Evolutionary conservation across 768 basidiomycete genomes (phyloP), one percentile per base, ranked within the genome.

Genomic region (Lentinula guzmanii): DNA sequence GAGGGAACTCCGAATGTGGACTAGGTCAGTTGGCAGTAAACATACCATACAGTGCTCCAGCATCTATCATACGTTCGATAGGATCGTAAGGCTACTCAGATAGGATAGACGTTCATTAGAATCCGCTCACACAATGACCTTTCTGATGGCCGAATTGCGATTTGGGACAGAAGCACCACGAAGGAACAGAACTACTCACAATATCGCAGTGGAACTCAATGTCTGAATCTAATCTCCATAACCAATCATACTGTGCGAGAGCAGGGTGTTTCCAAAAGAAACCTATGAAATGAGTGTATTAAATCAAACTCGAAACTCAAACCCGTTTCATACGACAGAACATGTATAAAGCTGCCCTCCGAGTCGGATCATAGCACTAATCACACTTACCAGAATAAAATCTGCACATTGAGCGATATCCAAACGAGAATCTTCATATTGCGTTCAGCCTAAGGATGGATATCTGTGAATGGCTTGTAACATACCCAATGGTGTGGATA

Each of bases 201-300:
- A 72, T 61, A 50, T 72, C 71, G 53, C 71, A 72, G 61, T 72
- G 70, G 54, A 72, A 72, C 48, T 69, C 66, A 39, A 72, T 70
- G 59, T 72, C 71, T 16, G 71, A 69, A 58, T 72, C 71, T 2
- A 72, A 63, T 10, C 71, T 61, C 69, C 69, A 72, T 31, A 72
- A 33, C 71, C 71, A 72, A 3, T 72, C 71, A 41, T 71, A 72
- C 42, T 58, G 50, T 28, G 62, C 55, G 4, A 72, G 61, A 16
- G 69, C 70, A 3, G 70, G 70, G 39, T 72, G 69, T 21, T 65
- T 54, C 70, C 70, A 72, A 57, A 71, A 72, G 62, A 71, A 71
- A 46, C 71, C 71, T 72, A 46, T 16, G 10, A 28, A 15, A 15
- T 42, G 45, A 58, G 33, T 33, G 43, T 16, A 8, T 45, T 21